Evolutionary conservation across 306 rosid species (phyloP), one percentile per base, ranked within the genome.

Genomic region (Sicyos baderoa): DNA sequence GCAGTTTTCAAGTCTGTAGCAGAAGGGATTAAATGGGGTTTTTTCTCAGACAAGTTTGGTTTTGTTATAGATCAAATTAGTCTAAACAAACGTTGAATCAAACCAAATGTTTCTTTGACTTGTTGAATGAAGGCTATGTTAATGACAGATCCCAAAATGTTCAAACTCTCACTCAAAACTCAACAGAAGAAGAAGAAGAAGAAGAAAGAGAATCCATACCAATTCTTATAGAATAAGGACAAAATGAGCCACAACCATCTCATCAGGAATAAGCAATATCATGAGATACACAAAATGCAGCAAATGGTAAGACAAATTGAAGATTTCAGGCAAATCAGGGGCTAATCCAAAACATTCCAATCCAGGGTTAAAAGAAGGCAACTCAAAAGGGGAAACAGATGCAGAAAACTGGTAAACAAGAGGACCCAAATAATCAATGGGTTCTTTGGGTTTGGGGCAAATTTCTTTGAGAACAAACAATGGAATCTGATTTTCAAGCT

Each of bases 401-500:
- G 8, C 17, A 52, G 22, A 71, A 48, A 52, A 71, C 18, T 40
- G 59, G 21, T 52, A 70, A 10, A 70, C 11, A 17, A 37, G 35
- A 54, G 19, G 54, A 64, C 54, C 37, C 48, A 71, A 13, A 12
- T 37, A 60, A 6, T 60, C 35, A 9, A 32, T 15, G 66, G 45
- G 66, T 16, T 68, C 57, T 23, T 56, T 5, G 37, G 74, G 40
- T 23, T 56, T 5, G 37, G 74, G 40, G 49, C 18, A 54, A 23
- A 71, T 54, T 21, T 42, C 74, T 15, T 54, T 37, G 8, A 71
- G 65, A 2, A 55, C 54, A 9, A 52, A 14, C 4, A 71, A 15
- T 3, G 74, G 74, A 55, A 71, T 54, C 65, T 71, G 74, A 71
- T 71, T 71, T 53, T 71, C 74, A 55, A 71, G 74, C 32, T 29